Base-by-base conservation (phyloP, 2,329 filamentous ascomycete genomes). In the Fusarium verticillioides region DNA sequence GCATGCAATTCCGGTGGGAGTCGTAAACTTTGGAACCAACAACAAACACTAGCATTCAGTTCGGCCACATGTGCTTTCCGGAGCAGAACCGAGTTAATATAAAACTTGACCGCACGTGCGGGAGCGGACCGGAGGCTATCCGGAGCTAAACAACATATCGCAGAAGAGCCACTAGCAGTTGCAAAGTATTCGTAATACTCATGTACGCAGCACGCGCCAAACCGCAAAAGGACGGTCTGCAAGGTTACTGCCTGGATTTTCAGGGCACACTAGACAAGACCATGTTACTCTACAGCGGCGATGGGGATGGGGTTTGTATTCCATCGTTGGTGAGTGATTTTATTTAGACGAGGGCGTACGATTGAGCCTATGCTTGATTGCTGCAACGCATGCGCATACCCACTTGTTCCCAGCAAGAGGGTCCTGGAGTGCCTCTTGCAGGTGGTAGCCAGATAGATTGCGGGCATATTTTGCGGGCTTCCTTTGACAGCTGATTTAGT, bases 281-380 rank as follows among this genome's bases (percentile, higher is more conserved):
- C 16, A 56, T 57, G 49, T n/a, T 42, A 43, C 59, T 43, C 49
- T 42, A 13, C 32, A 28, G n/a, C 10, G 11, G 37, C 28, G 16
- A 53, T 54, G 13, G 32, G 32, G 32, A 34, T 34, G 11, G 43
- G 23, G 32, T 37, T 34, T 36, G 32, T n/a, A 40, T 58, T 43
- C 15, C 37, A 57, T 43, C 23, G 37, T 36, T 44, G 40, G 18
- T 61, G 59, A 61, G 59, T 54, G 37, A 61, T 61, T 61, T 61
- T 36, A 57, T n/a, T 53, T n/a, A 42, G 30, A 36, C 58, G 36
- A 61, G 47, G 37, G 30, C 37, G 58, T 57, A 42, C 9, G n/a
- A n/a, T 37, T 58, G 40, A 28, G n/a, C 54, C 23, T 21, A 49
- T 28, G 19, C 19, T 47, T 36, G 49, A 13, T 36, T 36, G 30